Percentiles rank a stretch among this genome's conserved stretches.
These are phyloP conservation scores for Poa pratensis DNA, from an alignment of 176 grass and related monocot genomes.

Conservation along the genomic window DNA sequence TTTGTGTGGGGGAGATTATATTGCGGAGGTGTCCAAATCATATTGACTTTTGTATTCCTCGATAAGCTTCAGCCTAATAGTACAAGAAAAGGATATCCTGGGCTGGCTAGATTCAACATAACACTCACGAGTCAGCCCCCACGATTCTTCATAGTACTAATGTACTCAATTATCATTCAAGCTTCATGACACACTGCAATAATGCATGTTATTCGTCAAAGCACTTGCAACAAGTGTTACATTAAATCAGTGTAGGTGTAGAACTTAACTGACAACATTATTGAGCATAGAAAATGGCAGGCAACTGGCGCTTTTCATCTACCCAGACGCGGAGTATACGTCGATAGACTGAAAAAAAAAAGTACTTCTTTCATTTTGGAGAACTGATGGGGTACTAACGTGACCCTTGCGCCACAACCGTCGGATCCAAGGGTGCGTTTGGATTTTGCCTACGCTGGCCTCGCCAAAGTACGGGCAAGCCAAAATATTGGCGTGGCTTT, in stretches of 20 bases:
- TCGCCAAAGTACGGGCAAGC: too few species aligned
- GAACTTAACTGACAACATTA: not conserved
- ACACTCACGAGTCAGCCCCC: not conserved
- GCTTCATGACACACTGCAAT: not conserved
- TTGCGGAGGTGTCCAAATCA: not conserved
- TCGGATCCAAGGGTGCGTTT: too few species aligned
- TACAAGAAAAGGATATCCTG: not conserved
- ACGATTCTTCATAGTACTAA: not conserved
- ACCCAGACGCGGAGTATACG: not conserved
- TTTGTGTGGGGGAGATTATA: too few species aligned
- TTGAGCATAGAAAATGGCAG: conserved; percentile 13
- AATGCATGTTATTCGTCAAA: not conserved
- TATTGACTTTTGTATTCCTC: not conserved
- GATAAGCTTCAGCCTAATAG: not conserved
- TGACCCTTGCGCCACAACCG: too few species aligned
- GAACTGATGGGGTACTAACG: too few species aligned
- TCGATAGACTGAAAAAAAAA: not conserved
- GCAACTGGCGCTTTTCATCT: not conserved
- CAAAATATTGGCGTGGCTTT: too few species aligned
- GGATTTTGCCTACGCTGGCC: too few species aligned
- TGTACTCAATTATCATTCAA: conserved; percentile 20
- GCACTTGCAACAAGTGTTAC: not conserved
- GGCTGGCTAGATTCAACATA: not conserved
- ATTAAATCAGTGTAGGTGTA: not conserved
- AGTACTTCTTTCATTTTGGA: too few species aligned